phyloP scores from a whole-genome alignment of 176 grass and related monocot species.

The Ampelocalamus luodianensis region DNA sequence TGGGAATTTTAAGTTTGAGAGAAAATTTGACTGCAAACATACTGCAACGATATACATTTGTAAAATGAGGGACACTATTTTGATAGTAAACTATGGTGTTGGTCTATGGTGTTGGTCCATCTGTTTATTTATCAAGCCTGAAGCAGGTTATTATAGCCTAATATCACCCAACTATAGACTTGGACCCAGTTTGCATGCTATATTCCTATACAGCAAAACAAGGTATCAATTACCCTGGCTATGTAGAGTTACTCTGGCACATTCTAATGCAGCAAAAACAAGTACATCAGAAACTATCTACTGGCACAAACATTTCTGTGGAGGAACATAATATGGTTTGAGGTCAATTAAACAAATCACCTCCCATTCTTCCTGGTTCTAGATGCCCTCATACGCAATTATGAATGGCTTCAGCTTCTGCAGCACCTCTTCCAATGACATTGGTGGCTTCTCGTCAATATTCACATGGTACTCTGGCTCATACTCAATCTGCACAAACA shows the following conservation, averaged over 20 bases:
- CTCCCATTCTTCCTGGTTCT: conserved; percentile 94
- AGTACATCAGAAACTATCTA: neutral
- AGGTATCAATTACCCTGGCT: neutral
- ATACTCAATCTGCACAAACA: conserved; percentile 76
- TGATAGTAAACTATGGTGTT: neutral
- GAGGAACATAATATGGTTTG: conserved; percentile 2
- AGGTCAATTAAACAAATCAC: conserved; percentile 45
- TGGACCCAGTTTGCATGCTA: neutral
- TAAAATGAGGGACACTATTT: neutral
- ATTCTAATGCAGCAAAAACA: neutral
- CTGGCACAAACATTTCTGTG: conserved; percentile 1
- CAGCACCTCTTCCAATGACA: conserved; percentile 76
- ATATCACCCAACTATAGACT: neutral
- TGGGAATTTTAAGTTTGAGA: too few species aligned
- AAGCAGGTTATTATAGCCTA: neutral
- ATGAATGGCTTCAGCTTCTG: conserved; percentile 83
- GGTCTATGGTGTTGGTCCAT: neutral
- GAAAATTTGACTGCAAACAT: neutral
- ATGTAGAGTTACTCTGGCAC: neutral
- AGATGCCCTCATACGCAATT: conserved; percentile 81
- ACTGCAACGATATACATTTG: neutral
- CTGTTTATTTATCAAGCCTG: conserved; percentile 21
- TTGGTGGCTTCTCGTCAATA: conserved; percentile 84
- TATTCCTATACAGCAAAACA: conserved; percentile 4
- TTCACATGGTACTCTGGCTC: conserved; percentile 75